A percentile compares a stretch with the other conserved stretches of the same genome.
These are phyloP conservation scores for Sporopachydermia quercuum DNA, from an alignment of 805 yeast species.

Conservation along the genomic window DNA sequence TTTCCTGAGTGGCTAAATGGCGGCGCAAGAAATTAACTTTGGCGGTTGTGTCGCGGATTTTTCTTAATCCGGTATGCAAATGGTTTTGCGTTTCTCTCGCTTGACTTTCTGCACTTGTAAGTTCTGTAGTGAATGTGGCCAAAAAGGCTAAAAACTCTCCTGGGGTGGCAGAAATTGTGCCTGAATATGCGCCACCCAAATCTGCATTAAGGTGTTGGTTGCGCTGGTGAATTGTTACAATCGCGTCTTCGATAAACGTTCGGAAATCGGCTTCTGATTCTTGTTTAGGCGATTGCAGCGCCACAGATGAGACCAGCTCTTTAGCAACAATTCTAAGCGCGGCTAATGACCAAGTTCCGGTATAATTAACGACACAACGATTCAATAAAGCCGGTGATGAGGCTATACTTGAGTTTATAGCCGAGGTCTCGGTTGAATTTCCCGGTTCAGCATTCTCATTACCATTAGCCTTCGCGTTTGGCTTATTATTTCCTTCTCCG, in stretches of 20 bases:
- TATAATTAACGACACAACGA: slow-evolving; percentile 78
- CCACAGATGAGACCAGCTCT: slow-evolving; percentile 26
- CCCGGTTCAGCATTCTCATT: slow-evolving; percentile 8
- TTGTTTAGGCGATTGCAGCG: no score
- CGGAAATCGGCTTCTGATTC: no score
- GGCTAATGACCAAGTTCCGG: slow-evolving; percentile 63
- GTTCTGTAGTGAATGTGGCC: slow-evolving; percentile 12
- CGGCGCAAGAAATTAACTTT: slow-evolving; percentile 48
- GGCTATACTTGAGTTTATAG: slow-evolving; percentile 29
- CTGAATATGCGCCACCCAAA: neutral
- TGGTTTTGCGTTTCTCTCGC: slow-evolving; percentile 56
- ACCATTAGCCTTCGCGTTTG: slow-evolving; percentile 7
- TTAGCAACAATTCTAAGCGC: slow-evolving; percentile 37
- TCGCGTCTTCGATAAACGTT: no score
- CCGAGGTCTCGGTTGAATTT: slow-evolving; percentile 13
- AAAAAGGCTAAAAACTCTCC: slow-evolving; percentile 40
- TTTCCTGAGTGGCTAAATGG: slow-evolving; percentile 37
- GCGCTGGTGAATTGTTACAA: no score
- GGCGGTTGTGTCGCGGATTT: slow-evolving; percentile 60
- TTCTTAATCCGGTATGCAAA: slow-evolving; percentile 57
- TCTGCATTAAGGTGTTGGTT: no score
- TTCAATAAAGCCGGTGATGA: slow-evolving; percentile 83
- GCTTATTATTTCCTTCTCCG: slow-evolving; percentile 4
- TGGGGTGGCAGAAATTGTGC: slow-evolving; percentile 29
- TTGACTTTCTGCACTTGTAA: slow-evolving; percentile 29